Evolutionary conservation across 1,139 yeast species (phyloP), one percentile per base, ranked within the genome.

Genomic region (Candida pseudoviswanathii): DNA sequence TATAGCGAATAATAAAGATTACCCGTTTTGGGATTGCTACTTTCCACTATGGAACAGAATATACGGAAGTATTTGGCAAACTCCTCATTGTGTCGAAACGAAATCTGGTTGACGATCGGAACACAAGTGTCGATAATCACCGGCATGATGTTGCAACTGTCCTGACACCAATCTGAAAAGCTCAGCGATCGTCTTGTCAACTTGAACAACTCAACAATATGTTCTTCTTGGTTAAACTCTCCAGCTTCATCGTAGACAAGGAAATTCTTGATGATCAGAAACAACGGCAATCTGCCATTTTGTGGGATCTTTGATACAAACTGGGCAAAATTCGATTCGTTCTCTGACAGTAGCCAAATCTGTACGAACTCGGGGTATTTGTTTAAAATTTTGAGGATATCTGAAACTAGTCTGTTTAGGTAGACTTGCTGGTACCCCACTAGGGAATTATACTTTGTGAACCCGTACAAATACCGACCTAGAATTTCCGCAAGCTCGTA

Each of bases 351-450:
- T 16, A 53, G 41, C 60, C 60, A 57, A 22, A 25, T 31, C 21
- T 43, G 44, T 25, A 57, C 33, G 31, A 57, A 34, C 7, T 8
- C 36, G 4, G 58, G 58, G 46, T 48, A 49, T 10, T 45, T 40
- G 22, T 48, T 38, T 22, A 46, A 49, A 9, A 49, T 43, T 37
- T 41, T 46, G 10, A 49, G 34, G 11, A 30, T 40, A 24, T 49
- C 43, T 6, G 44, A 30, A n/a, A 49, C 43, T 9, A 49, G 30
- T 31, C 43, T 44, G 29, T 49, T 32, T 2, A 44, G 9, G 25
- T 46, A 49, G 3, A 47, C 44, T 4, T 46, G 37, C 37, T 46
- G 48, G 16, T 41, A 44, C 11, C 38, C 43, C 8, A 36, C 44
- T 4, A 46, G 39, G 4, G 30, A 31, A 25, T 42, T 38, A 37